A percentile compares a stretch with the other conserved stretches of the same genome.
Conservation (phyloP, 768 basidiomycete species). For the Mycena chlorophos region DNA sequence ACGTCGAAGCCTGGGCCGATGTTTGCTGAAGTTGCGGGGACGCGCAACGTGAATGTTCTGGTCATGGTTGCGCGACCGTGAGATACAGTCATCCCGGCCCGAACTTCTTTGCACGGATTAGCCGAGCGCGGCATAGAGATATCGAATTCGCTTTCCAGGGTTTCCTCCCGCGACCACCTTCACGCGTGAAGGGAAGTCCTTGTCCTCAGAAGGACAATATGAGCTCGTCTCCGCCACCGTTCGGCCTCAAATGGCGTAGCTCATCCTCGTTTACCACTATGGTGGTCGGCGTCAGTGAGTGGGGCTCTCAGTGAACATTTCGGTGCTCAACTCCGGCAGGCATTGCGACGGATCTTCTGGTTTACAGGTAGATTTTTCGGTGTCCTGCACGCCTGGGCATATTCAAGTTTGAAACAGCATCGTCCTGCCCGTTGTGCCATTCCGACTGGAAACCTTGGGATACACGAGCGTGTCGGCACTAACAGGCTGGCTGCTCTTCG, state of each 20-base stretch:
- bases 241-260: constrained; percentile 57
- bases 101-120: too few relatives aligned
- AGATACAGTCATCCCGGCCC: neutral
- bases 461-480: constrained; percentile 48
- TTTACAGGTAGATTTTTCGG: too few relatives aligned
- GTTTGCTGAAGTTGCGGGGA: constrained; percentile 98
- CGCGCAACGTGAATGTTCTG: constrained; percentile 63
- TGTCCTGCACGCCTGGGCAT: too few relatives aligned
- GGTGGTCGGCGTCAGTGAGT: constrained; percentile 52
- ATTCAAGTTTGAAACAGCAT: too few relatives aligned
- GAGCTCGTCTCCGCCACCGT: constrained; percentile 27
- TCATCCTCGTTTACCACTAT: constrained; percentile 57
- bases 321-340: constrained; percentile 31
- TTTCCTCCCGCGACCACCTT: too few relatives aligned
- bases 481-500: constrained; percentile 62
- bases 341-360: constrained; percentile 52
- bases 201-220: too few relatives aligned
- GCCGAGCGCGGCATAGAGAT: too few relatives aligned
- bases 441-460: constrained; percentile 53
- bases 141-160: too few relatives aligned
- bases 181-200: too few relatives aligned
- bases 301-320: neutral
- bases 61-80: neutral
- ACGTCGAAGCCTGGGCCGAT: constrained; percentile 99
- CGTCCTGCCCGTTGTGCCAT: constrained; percentile 64